Evolutionary conservation across 441 rosid species (phyloP).

Genomic region (Aquilaria agallochum): DNA sequence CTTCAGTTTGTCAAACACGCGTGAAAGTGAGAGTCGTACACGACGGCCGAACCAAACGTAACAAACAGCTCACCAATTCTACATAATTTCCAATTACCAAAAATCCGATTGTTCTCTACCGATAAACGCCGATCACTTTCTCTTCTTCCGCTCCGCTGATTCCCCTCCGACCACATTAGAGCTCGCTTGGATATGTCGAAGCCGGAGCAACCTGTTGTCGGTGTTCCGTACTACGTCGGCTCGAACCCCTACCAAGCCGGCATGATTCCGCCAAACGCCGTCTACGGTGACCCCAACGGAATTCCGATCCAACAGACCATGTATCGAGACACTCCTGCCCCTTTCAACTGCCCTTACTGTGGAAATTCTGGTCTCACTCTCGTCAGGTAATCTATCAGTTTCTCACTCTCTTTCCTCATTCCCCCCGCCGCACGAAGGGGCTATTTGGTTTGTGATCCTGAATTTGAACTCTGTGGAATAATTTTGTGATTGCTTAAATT

Average conservation of each 20-base stretch:
- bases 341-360: conserved; percentile 66
- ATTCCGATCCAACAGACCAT: conserved; percentile 80
- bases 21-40: too few species aligned
- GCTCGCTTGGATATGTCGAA: conserved; percentile 31
- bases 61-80: too few species aligned
- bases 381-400: conserved; percentile 37
- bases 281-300: conserved; percentile 70
- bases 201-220: conserved; percentile 56
- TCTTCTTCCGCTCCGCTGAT: background rate
- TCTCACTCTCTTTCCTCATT: background rate
- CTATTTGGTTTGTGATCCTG: background rate
- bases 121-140: background rate
- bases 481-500: background rate
- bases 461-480: background rate
- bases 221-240: conserved; percentile 67
- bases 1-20: too few species aligned
- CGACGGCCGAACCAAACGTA: too few species aligned
- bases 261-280: conserved; percentile 64
- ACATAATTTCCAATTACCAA: too few species aligned
- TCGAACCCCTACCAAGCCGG: conserved; percentile 75
- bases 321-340: conserved; percentile 89
- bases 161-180: too few species aligned
- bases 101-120: too few species aligned
- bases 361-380: conserved; percentile 72
- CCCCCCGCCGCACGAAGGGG: too few species aligned